Conservation (phyloP, 441 rosid genomes). For the Raphanus hybrid region DNA sequence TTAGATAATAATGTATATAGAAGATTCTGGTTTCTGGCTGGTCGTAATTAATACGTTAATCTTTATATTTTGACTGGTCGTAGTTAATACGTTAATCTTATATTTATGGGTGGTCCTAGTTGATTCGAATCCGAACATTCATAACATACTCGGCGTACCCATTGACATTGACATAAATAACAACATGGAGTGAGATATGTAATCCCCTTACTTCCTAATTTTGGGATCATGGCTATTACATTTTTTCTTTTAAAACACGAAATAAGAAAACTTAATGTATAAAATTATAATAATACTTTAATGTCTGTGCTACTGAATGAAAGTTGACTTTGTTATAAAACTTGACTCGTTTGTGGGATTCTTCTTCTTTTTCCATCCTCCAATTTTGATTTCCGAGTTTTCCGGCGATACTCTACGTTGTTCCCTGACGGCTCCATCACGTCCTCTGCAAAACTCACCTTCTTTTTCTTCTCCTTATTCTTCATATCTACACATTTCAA, state of each 20-base stretch:
- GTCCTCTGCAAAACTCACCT: slow-evolving; percentile 69
- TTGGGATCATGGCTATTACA: neutral
- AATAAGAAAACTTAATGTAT: no score
- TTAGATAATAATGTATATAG: neutral
- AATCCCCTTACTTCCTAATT: neutral
- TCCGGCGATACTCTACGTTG: slow-evolving; percentile 55
- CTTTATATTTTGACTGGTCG: no score
- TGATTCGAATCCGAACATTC: slow-evolving; percentile 2
- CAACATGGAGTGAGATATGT: neutral
- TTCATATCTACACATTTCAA: neutral
- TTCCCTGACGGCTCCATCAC: slow-evolving; percentile 63
- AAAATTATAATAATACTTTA: no score
- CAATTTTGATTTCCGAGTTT: slow-evolving; percentile 1
- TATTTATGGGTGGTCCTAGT: neutral
- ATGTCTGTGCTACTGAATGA: neutral
- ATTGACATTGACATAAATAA: neutral
- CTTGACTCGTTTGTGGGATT: neutral
- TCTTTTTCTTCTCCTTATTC: slow-evolving; percentile 31
- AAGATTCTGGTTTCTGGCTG: no score
- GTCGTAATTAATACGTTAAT: no score
- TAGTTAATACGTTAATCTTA: neutral
- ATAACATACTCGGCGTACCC: neutral
- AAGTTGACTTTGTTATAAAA: neutral
- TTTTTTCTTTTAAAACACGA: no score
- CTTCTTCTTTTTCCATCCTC: slow-evolving; percentile 12